These are phyloP conservation scores for Salix exigua DNA, from an alignment of 345 rosid genomes.

Conservation along the genomic window DNA sequence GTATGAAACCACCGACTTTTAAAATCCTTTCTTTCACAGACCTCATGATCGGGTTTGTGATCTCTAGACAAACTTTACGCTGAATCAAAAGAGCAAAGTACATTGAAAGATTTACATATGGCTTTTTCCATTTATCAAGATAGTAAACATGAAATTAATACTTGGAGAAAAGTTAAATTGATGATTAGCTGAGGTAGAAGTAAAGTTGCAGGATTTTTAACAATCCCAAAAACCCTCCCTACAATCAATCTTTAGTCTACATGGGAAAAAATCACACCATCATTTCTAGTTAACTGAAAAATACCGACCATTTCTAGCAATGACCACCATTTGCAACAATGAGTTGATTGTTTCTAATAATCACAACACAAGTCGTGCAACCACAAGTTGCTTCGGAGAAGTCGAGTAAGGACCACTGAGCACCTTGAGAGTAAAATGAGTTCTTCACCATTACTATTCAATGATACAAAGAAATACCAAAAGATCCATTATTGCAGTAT, in stretches of 20 bases:
- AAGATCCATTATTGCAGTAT: neutral
- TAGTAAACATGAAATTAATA: no score
- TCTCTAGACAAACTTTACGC: no score
- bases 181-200: neutral
- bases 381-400: constrained; percentile 86
- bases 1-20: no score
- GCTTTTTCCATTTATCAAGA: neutral
- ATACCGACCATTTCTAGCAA: constrained; percentile 92
- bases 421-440: neutral
- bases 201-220: neutral
- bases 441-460: neutral
- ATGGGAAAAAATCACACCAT: neutral
- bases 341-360: constrained; percentile 73
- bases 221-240: neutral
- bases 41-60: no score
- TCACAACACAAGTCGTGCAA: constrained; percentile 80
- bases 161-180: no score
- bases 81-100: no score
- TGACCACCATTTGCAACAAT: no score
- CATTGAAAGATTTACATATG: no score
- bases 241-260: neutral
- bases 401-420: constrained; percentile 95
- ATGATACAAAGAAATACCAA: neutral
- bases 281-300: constrained; percentile 10
- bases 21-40: no score